Evolutionary conservation across 225 moss, liverwort and hornwort genomes (phyloP), one percentile per base, ranked within the genome.

Genomic region (Bryum argenteum): DNA sequence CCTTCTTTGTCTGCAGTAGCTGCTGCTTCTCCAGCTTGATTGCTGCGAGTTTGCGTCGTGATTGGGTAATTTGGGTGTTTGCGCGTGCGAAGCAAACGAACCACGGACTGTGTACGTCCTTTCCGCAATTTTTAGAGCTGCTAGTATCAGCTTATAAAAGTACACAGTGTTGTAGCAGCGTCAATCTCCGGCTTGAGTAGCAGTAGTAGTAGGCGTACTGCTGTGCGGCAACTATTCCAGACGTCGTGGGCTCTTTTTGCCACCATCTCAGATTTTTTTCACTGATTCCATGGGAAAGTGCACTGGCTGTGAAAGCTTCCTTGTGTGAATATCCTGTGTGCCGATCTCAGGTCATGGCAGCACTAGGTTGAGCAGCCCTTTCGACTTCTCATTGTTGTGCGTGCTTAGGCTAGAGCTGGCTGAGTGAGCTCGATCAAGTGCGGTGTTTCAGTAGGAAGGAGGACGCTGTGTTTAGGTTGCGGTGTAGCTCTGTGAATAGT

Each of bases 221-320:
- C 8, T 6, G 45, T 11, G 48, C 48, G 33, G 33, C 33, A 33
- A 33, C 33, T 33, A 40, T 42, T 41, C 42, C 17, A 42, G 63
- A 63, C 23, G 56, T 26, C 9, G 54, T 14, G 51, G 26, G 23
- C 39, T 66, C 57, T 6, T 54, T n/a, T 41, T 62, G 5, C 9
- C n/a, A 54, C 63, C 19, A 45, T 61, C 37, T 43, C 3, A 3
- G 22, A 54, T 26, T 42, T 65, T 24, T 28, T 65, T 64, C 70
- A 41, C 39, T 71, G 77, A 77, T 58, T 71, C 65, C 77, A 71
- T 77, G 71, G 77, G 64, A 39, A n/a, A 48, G 48, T 48, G 48
- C 17, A 15, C 48, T 16, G 15, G 47, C 16, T 47, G 48, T 48
- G 48, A 48, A 15, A 15, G 48, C 17, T 15, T 17, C 17, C 17